phyloP scores from a whole-genome alignment of 192 early-diverging fungal species.

The Paraglomus brasilianum region DNA sequence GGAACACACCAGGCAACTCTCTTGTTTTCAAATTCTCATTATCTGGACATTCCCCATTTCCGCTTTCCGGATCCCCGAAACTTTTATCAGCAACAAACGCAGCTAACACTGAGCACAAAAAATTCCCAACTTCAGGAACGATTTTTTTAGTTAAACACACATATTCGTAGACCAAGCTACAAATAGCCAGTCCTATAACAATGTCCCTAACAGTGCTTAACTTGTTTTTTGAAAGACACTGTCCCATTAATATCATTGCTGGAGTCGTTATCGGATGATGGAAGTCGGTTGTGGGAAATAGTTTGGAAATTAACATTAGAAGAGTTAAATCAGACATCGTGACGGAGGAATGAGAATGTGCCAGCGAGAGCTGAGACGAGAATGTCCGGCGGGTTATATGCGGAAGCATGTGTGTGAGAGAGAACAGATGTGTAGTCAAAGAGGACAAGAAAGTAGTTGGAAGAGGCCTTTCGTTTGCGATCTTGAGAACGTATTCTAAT shows the following conservation, averaged over 20 bases:
- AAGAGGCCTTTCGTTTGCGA: constrained; percentile 57
- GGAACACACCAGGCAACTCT: too few species aligned
- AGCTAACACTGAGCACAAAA: constrained; percentile 45
- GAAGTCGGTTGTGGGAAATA: constrained; percentile 94
- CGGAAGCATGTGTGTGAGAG: constrained; percentile 56
- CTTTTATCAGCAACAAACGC: constrained; percentile 45
- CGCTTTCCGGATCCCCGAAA: constrained; percentile 28
- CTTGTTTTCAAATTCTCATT: constrained; percentile 8
- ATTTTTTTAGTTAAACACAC: constrained; percentile 70
- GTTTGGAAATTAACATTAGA: constrained; percentile 65
- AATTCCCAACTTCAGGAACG: constrained; percentile 74
- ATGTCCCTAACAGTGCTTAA: constrained; percentile 60
- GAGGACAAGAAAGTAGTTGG: constrained; percentile 51
- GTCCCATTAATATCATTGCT: constrained; percentile 72
- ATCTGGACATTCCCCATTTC: constrained; percentile 51
- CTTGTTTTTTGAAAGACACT: constrained; percentile 71
- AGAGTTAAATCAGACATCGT: constrained; percentile 56
- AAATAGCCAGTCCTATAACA: constrained; percentile 73
- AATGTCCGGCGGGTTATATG: too few species aligned
- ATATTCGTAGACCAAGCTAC: constrained; percentile 68
- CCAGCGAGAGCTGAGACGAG: too few species aligned
- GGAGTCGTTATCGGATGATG: constrained; percentile 87
- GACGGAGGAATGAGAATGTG: too few species aligned
- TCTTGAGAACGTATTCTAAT: constrained; percentile 66
- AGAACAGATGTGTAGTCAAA: constrained; percentile 60